Percentiles rank a stretch among this genome's conserved stretches.
Conservation (phyloP, 192 early-diverging fungal species). For the Coemansia sp. region DNA sequence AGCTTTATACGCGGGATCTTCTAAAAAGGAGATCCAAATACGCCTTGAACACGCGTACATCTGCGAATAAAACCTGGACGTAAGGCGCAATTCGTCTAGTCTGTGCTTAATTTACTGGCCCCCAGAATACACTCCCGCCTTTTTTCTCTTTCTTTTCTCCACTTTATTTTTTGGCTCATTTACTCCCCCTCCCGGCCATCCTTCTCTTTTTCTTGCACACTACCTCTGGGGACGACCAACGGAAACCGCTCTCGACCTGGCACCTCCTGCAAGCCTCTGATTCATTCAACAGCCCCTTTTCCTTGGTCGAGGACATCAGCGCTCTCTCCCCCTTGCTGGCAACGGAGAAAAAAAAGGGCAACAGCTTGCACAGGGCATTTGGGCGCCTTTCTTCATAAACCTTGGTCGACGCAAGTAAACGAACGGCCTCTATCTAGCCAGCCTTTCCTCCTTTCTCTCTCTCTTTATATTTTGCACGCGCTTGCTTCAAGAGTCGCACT, state of each 20-base stretch:
- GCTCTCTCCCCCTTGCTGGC: not conserved
- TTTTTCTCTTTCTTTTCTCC: conserved; percentile 5
- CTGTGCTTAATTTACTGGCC: conserved; percentile 3
- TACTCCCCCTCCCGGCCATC: not conserved
- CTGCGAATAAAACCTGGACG: not conserved
- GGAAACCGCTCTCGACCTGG: not conserved
- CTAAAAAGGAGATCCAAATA: not conserved
- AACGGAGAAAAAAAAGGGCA: not conserved
- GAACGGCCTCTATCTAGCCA: not conserved
- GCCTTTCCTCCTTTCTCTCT: not conserved
- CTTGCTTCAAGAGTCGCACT: not conserved
- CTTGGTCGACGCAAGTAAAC: not conserved
- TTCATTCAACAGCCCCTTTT: not conserved
- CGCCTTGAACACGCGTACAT: no score
- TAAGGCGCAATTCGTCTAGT: not conserved
- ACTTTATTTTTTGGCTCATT: conserved; percentile 8
- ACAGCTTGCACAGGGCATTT: not conserved
- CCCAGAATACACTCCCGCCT: not conserved
- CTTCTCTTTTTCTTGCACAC: conserved; percentile 1
- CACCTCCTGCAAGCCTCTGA: not conserved
- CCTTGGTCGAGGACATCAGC: not conserved
- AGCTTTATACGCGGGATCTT: not conserved
- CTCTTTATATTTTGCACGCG: not conserved
- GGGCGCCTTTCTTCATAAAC: not conserved
- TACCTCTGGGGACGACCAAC: not conserved